Evolutionary conservation across 1,284 basidiomycete genomes (phyloP).

Genomic region (Naganishia sp.): DNA sequence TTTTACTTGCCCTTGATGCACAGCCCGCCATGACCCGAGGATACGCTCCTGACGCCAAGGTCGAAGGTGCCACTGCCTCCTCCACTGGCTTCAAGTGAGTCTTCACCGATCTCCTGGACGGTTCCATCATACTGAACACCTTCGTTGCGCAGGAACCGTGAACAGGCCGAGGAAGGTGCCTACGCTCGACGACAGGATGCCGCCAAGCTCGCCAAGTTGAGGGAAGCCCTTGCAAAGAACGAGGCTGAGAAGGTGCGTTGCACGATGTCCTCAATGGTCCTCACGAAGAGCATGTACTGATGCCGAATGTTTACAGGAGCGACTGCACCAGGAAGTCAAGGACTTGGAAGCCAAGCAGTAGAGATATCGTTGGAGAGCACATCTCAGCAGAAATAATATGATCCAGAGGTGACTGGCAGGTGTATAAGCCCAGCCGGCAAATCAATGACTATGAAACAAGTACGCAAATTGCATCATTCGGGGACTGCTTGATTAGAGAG

Average conservation of each 20-base stretch:
- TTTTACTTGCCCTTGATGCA: background rate
- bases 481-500: background rate
- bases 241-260: constrained; percentile 28
- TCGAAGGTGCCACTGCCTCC: constrained; percentile 23
- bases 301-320: constrained; percentile 1
- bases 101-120: background rate
- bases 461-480: background rate
- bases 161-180: constrained; percentile 32
- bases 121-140: background rate
- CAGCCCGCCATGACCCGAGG: constrained; percentile 33
- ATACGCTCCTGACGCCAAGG: constrained; percentile 23
- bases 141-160: constrained; percentile 20
- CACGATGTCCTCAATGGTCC: background rate
- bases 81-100: constrained; percentile 32
- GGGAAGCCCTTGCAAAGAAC: constrained; percentile 29
- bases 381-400: background rate
- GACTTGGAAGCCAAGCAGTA: constrained; percentile 29
- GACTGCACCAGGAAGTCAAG: constrained; percentile 29
- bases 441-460: constrained; percentile 1
- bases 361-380: background rate
- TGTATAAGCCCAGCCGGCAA: background rate
- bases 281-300: background rate
- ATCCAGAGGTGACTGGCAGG: background rate
- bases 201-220: constrained; percentile 30
- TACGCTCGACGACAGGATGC: constrained; percentile 32